A percentile compares a stretch with the other conserved stretches of the same genome.
These are phyloP conservation scores for Blastobotrys ciferrii DNA, from an alignment of 1,139 yeast species.

Conservation along the genomic window DNA sequence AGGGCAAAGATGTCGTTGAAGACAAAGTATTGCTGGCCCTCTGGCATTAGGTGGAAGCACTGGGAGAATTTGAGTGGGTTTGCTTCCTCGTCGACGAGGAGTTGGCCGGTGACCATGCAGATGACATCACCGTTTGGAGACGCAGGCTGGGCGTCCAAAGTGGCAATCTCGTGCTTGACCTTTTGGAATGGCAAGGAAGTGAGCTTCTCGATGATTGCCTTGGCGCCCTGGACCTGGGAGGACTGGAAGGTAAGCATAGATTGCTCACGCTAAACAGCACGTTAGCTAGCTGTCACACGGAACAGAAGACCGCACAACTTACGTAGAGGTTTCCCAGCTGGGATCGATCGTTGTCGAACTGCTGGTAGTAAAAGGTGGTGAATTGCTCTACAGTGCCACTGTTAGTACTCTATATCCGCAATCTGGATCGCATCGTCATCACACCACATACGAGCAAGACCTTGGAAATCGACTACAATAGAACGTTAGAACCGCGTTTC, in stretches of 20 bases:
- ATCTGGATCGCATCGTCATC: neutral
- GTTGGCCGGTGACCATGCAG: slow-evolving; percentile 97
- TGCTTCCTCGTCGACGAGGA: slow-evolving; percentile 87
- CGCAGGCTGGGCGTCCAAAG: slow-evolving; percentile 97
- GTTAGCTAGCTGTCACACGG: neutral
- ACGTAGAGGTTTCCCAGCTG: slow-evolving; percentile 89
- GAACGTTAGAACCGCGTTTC: too few species aligned
- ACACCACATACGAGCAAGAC: slow-evolving; percentile 32
- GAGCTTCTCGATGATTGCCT: slow-evolving; percentile 87
- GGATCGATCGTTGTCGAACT: slow-evolving; percentile 88
- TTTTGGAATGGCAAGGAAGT: slow-evolving; percentile 84
- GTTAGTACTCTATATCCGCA: slow-evolving; percentile 3
- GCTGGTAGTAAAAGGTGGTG: slow-evolving; percentile 92
- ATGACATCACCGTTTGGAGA: slow-evolving; percentile 80
- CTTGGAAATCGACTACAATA: slow-evolving; percentile 32
- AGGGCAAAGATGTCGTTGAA: slow-evolving; percentile 81
- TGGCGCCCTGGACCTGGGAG: slow-evolving; percentile 91
- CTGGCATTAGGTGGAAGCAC: slow-evolving; percentile 95
- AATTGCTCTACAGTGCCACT: slow-evolving; percentile 53
- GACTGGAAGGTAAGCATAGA: slow-evolving; percentile 98
- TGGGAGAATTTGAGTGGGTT: slow-evolving; percentile 96
- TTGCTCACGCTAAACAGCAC: slow-evolving; percentile 63
- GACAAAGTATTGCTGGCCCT: slow-evolving; percentile 84
- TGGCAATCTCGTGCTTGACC: slow-evolving; percentile 88
- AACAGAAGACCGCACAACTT: slow-evolving; percentile 27